Conservation (phyloP, 129 eudicot genomes). For the Chrysanthemum seticuspe region DNA sequence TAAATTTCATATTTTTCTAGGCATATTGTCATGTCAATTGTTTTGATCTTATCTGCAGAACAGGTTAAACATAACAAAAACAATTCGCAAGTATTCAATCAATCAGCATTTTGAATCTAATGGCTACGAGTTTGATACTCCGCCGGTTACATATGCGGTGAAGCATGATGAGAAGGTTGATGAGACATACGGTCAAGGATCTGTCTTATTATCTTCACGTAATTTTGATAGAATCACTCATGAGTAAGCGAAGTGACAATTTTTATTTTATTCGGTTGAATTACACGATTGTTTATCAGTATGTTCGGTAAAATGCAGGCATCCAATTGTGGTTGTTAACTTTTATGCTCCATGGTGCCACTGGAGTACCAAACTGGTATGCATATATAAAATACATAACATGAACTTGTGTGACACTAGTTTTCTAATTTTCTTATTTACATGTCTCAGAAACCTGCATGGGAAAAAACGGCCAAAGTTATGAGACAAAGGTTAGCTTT, state of each 20-base stretch:
- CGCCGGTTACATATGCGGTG: slow-evolving; percentile 32
- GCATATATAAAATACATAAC: neutral
- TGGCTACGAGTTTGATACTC: slow-evolving; percentile 61
- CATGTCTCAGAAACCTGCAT: slow-evolving; percentile 73
- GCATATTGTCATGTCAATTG: neutral
- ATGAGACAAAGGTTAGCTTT: slow-evolving; percentile 65
- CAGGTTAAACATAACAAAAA: slow-evolving; percentile 91
- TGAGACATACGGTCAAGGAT: slow-evolving; percentile 72
- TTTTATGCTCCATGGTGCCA: slow-evolving; percentile 94
- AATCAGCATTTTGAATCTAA: slow-evolving; percentile 48
- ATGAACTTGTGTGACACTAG: slow-evolving; percentile 3
- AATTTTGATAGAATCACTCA: slow-evolving; percentile 71
- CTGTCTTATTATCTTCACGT: slow-evolving; percentile 48
- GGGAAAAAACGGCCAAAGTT: slow-evolving; percentile 90
- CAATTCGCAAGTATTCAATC: slow-evolving; percentile 74
- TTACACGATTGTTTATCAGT: neutral
- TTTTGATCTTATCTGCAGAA: slow-evolving; percentile 54
- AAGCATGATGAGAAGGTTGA: slow-evolving; percentile 80
- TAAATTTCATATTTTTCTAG: neutral
- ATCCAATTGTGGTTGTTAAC: slow-evolving; percentile 76
- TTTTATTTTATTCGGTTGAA: neutral
- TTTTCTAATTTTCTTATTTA: neutral
- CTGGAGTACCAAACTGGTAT: slow-evolving; percentile 88
- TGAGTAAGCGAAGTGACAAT: slow-evolving; percentile 47
- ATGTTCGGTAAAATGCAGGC: slow-evolving; percentile 45